A percentile compares a stretch with the other conserved stretches of the same genome.
phyloP scores from a whole-genome alignment of 2,329 filamentous ascomycete species.

The Harringtonia lauricola region DNA sequence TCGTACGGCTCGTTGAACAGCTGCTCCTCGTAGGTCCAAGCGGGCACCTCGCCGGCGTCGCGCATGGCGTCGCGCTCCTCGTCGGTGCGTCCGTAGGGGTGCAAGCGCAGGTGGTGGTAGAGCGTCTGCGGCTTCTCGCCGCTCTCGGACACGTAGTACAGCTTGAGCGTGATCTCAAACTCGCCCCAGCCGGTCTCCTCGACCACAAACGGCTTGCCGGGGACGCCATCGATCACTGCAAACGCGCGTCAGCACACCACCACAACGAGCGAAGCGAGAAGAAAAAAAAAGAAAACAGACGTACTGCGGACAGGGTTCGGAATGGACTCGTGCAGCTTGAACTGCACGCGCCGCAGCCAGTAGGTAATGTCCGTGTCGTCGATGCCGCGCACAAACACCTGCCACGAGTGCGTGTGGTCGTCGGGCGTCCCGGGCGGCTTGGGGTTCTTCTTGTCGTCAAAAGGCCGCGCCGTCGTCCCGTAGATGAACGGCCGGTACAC shows the following conservation, averaged over 20 bases:
- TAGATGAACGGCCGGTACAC: conserved; percentile 58
- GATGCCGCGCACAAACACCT: conserved; percentile 83
- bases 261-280: neutral
- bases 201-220: conserved; percentile 64
- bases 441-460: conserved; percentile 67
- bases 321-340: conserved; percentile 96
- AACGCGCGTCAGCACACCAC: neutral
- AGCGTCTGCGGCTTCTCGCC: conserved; percentile 93
- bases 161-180: conserved; percentile 90
- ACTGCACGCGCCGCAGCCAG: conserved; percentile 94
- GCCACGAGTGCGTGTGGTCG: conserved; percentile 95
- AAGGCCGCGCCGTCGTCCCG: conserved; percentile 69
- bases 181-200: conserved; percentile 95
- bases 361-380: conserved; percentile 87
- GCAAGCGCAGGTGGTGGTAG: conserved; percentile 83
- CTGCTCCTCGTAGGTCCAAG: conserved; percentile 85
- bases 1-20: conserved; percentile 97
- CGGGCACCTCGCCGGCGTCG: conserved; percentile 52
- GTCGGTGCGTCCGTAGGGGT: conserved; percentile 79
- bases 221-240: conserved; percentile 58
- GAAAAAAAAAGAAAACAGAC: conserved; percentile 12
- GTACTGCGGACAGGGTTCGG: conserved; percentile 74
- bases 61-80: conserved; percentile 54
- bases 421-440: conserved; percentile 66
- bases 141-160: conserved; percentile 82